These are phyloP conservation scores for Rubroshorea leprosula DNA, from an alignment of 345 rosid species.

Conservation along the genomic window DNA sequence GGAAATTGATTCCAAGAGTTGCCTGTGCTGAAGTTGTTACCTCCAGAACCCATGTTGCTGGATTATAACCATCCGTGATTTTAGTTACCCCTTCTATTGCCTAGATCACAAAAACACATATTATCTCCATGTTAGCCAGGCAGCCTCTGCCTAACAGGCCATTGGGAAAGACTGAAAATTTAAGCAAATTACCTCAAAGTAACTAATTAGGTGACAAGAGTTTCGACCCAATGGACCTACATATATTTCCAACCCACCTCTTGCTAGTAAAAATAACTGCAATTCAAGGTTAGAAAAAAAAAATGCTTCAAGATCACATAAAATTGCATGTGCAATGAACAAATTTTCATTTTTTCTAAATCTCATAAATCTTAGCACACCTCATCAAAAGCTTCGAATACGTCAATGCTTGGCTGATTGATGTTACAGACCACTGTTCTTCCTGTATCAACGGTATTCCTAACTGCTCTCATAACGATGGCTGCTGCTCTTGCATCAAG, in stretches of 20 bases:
- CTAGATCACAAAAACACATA: conserved; percentile 22
- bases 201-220: conserved; percentile 51
- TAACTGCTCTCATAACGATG: conserved; percentile 83
- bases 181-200: conserved; percentile 52
- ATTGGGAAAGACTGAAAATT: too few species aligned
- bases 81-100: conserved; percentile 47
- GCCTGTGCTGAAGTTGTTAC: conserved; percentile 53
- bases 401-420: conserved; percentile 92
- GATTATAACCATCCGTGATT: conserved; percentile 70
- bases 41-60: conserved; percentile 92
- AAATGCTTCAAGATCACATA: not conserved
- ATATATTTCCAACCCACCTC: conserved; percentile 81
- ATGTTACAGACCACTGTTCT: conserved; percentile 93
- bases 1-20: conserved; percentile 54
- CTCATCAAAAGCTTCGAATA: conserved; percentile 93
- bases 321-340: too few species aligned
- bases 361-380: conserved; percentile 36
- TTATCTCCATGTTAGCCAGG: not conserved
- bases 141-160: not conserved
- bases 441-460: too few species aligned
- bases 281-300: conserved; percentile 1
- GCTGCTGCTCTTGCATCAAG: conserved; percentile 97
- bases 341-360: not conserved
- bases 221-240: conserved; percentile 72
- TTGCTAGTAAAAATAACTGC: conserved; percentile 62